Conservation (phyloP, 2,329 filamentous ascomycete genomes). For the Beauveria medogensis region DNA sequence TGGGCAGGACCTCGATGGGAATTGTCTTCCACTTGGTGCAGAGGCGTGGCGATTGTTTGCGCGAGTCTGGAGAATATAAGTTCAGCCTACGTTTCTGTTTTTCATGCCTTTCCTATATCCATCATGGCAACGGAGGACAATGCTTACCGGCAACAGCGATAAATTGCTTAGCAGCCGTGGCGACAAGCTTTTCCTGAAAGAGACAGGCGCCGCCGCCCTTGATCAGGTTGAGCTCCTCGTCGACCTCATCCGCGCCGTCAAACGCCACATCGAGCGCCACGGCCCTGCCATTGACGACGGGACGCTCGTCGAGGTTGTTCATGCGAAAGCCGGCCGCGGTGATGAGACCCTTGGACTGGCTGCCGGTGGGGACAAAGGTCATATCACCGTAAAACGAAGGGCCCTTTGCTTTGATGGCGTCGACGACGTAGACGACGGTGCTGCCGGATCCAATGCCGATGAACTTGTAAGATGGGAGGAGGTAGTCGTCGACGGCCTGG, state of each 20-base stretch:
- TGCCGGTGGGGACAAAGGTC: conserved; percentile 86
- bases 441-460: conserved; percentile 77
- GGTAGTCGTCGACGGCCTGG: conserved; percentile 66
- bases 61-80: conserved; percentile 54
- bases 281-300: conserved; percentile 33
- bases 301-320: conserved; percentile 69
- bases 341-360: conserved; percentile 83
- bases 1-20: conserved; percentile 87
- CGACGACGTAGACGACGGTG: conserved; percentile 77
- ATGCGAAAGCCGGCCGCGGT: conserved; percentile 68
- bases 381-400: conserved; percentile 50
- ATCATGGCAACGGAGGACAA: neutral
- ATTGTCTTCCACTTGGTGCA: conserved; percentile 73
- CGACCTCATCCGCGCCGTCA: conserved; percentile 94
- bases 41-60: conserved; percentile 75
- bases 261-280: conserved; percentile 79
- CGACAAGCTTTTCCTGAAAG: conserved; percentile 96
- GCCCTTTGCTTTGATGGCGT: conserved; percentile 62
- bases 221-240: conserved; percentile 90
- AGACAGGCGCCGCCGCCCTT: conserved; percentile 97
- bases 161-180: conserved; percentile 74
- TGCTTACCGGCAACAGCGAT: conserved; percentile 71
- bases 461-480: conserved; percentile 52
- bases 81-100: neutral
- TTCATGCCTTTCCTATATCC: neutral